These are phyloP conservation scores for Ambrosia hybrid DNA, from an alignment of 140 eudicot species.

Conservation along the genomic window DNA sequence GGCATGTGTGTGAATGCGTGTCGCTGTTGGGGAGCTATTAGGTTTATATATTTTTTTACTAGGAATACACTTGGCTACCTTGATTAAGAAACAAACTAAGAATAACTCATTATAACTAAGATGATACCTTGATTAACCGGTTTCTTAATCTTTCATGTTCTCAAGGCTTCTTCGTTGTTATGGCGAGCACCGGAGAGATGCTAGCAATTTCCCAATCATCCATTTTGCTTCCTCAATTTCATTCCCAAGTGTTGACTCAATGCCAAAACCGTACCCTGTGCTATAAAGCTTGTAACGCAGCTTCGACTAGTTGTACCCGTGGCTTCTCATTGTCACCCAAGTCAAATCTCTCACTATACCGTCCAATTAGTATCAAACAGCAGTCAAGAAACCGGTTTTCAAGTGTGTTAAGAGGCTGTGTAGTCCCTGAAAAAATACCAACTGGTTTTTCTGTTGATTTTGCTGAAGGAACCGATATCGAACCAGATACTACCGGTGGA, in stretches of 20 bases:
- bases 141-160: constrained; percentile 28
- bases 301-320: constrained; percentile 22
- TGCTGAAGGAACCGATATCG: constrained; percentile 41
- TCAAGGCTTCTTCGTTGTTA: constrained; percentile 43
- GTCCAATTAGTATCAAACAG: constrained; percentile 16
- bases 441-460: constrained; percentile 47
- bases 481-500: constrained; percentile 37
- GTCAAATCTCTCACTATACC: constrained; percentile 12
- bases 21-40: no score
- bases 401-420: constrained; percentile 35
- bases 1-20: no score
- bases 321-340: constrained; percentile 30
- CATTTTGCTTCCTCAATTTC: constrained; percentile 40
- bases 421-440: constrained; percentile 60
- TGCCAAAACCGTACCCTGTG: constrained; percentile 27
- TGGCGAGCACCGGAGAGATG: constrained; percentile 60
- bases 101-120: no score
- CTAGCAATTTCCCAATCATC: constrained; percentile 54
- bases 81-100: no score
- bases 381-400: constrained; percentile 33
- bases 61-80: no score
- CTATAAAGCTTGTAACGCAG: constrained; percentile 22
- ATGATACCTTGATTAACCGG: not conserved
- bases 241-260: constrained; percentile 30
- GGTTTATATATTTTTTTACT: no score